Evolutionary conservation across 176 grass and related monocot species (phyloP).

Genomic region (Oryza brachyantha): DNA sequence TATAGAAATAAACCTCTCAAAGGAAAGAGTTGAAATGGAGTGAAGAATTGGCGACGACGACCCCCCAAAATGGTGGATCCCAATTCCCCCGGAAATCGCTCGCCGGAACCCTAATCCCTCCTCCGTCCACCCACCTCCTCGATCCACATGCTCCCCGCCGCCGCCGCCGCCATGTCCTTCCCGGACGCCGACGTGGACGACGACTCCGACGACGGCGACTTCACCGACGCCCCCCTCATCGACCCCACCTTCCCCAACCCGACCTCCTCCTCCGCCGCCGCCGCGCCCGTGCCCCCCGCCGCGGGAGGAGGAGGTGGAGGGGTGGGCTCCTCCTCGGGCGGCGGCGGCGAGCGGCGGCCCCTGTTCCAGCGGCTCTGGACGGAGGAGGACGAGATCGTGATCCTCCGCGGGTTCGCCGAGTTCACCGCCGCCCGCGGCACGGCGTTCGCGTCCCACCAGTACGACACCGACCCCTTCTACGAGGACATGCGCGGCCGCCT

Average conservation of each 20-base stretch:
- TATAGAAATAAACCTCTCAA: background rate
- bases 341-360: conserved; percentile 50
- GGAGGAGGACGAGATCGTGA: conserved; percentile 95
- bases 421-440: conserved; percentile 86
- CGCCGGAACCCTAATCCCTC: conserved; percentile 22
- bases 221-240: conserved; percentile 32
- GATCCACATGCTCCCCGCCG: conserved; percentile 36
- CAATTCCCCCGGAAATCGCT: conserved; percentile 24
- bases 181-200: conserved; percentile 39
- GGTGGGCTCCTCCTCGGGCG: conserved; percentile 20
- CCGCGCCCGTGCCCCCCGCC: conserved; percentile 16
- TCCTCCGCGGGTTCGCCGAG: conserved; percentile 82
- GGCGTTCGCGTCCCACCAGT: conserved; percentile 98
- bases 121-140: too few relatives aligned
- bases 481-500: conserved; percentile 87
- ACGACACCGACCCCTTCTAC: conserved; percentile 95
- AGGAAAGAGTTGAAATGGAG: background rate
- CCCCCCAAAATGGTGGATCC: conserved; percentile 23
- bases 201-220: conserved; percentile 56
- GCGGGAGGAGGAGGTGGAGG: conserved; percentile 10
- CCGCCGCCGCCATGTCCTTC: conserved; percentile 34
- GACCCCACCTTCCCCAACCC: conserved; percentile 23
- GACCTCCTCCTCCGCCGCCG: conserved; percentile 30
- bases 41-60: too few relatives aligned
- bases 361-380: conserved; percentile 97